Conservation (phyloP, 192 early-diverging fungal species). For the Entrophospora sp. region DNA sequence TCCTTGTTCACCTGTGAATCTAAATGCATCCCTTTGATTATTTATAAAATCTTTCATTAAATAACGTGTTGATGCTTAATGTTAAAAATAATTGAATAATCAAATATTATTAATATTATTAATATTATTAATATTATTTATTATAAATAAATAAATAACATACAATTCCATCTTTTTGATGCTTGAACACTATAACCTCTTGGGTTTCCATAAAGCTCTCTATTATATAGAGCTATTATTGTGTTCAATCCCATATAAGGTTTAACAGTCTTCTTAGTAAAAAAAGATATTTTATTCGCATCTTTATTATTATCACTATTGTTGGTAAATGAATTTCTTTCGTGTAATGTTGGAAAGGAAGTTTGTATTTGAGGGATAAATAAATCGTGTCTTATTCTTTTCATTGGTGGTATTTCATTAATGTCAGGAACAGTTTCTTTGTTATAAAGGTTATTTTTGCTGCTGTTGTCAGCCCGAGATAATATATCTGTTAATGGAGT, state of each 20-base stretch:
- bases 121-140: background rate
- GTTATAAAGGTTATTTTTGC: background rate
- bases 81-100: no score
- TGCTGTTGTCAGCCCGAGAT: background rate
- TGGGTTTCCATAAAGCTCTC: constrained; percentile 13
- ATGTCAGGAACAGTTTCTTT: background rate
- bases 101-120: background rate
- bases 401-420: background rate
- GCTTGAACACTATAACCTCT: background rate
- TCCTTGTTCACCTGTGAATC: constrained; percentile 5
- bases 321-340: background rate
- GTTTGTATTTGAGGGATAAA: no score
- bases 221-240: background rate
- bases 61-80: constrained; percentile 16
- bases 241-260: background rate
- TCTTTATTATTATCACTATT: background rate
- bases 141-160: background rate
- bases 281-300: background rate
- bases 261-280: background rate
- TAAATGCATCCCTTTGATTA: constrained; percentile 7
- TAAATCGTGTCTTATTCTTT: background rate
- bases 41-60: constrained; percentile 17
- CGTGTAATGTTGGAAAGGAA: no score
- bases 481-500: background rate
- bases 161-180: constrained; percentile 2